A percentile compares a stretch with the other conserved stretches of the same genome.
phyloP scores from a whole-genome alignment of 2,329 filamentous ascomycete genomes.

The Sarocladiaceae sp. region DNA sequence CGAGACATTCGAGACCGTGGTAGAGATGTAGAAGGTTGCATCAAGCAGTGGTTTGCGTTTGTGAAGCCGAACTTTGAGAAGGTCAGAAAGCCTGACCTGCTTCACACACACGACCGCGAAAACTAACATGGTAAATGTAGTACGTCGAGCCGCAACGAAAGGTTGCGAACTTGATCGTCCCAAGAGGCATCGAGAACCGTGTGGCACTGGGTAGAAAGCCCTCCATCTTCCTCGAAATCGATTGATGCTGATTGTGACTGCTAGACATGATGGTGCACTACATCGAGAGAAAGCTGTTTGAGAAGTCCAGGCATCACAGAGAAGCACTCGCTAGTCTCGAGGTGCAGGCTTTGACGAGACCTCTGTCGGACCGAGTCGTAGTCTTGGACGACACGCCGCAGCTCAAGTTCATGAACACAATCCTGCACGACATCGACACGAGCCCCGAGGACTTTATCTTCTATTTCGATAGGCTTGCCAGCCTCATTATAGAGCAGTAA shows the following conservation, averaged over 20 bases:
- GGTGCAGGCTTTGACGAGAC: conserved; percentile 63
- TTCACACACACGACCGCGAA: too few species aligned
- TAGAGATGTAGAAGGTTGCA: conserved; percentile 87
- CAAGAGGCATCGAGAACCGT: conserved; percentile 87
- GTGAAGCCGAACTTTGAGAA: conserved; percentile 97
- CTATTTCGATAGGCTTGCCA: conserved; percentile 87
- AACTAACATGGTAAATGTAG: conserved; percentile 27
- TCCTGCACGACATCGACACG: conserved; percentile 77
- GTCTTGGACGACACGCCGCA: conserved; percentile 75
- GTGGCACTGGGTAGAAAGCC: conserved; percentile 71
- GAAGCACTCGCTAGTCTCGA: conserved; percentile 75
- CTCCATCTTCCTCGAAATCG: neutral
- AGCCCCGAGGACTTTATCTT: conserved; percentile 90
- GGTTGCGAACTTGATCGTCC: conserved; percentile 92
- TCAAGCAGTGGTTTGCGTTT: conserved; percentile 96
- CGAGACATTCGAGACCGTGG: conserved; percentile 88
- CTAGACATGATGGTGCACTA: conserved; percentile 92
- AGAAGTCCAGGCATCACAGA: conserved; percentile 82
- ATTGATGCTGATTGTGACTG: neutral
- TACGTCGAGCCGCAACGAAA: conserved; percentile 90
- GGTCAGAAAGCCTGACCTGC: too few species aligned
- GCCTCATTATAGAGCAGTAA: conserved; percentile 77
- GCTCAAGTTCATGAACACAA: conserved; percentile 82
- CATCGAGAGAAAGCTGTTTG: conserved; percentile 78
- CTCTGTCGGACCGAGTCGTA: conserved; percentile 70